Conservation (phyloP, 805 yeast genomes). For the Hanseniaspora mollemarum region DNA sequence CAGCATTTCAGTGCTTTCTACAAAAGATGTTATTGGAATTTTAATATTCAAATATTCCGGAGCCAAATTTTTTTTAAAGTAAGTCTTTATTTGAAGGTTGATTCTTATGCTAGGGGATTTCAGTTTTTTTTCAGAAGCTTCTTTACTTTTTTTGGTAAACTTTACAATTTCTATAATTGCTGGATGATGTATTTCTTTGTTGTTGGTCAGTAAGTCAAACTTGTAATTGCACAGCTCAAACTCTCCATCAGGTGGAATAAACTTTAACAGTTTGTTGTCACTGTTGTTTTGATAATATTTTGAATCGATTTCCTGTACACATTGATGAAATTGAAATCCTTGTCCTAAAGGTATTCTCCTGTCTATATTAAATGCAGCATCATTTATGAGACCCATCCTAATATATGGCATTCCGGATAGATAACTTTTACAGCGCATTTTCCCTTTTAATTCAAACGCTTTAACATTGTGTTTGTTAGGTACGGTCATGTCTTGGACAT, state of each 20-base stretch:
- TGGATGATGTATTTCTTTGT: slow-evolving; percentile 13
- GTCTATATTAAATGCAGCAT: slow-evolving; percentile 40
- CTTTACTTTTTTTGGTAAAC: slow-evolving; percentile 1
- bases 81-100: slow-evolving; percentile 25
- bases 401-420: slow-evolving; percentile 84
- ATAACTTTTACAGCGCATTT: slow-evolving; percentile 59
- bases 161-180: slow-evolving; percentile 28
- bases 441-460: slow-evolving; percentile 60
- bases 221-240: slow-evolving; percentile 44
- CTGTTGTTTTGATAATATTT: slow-evolving; percentile 40
- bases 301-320: slow-evolving; percentile 46
- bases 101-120: slow-evolving; percentile 22
- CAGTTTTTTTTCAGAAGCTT: slow-evolving; percentile 19
- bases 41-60: slow-evolving; percentile 28
- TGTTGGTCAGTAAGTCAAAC: slow-evolving; percentile 22
- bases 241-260: slow-evolving; percentile 85
- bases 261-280: slow-evolving; percentile 43
- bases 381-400: slow-evolving; percentile 50
- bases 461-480: slow-evolving; percentile 40
- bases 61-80: slow-evolving; percentile 29
- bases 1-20: slow-evolving; percentile 31
- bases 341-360: slow-evolving; percentile 37
- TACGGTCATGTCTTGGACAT: slow-evolving; percentile 49
- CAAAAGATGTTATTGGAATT: slow-evolving; percentile 26
- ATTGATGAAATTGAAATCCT: slow-evolving; percentile 76